Conservation (phyloP, 164 flowering plant species). For the Vitis rupestris region DNA sequence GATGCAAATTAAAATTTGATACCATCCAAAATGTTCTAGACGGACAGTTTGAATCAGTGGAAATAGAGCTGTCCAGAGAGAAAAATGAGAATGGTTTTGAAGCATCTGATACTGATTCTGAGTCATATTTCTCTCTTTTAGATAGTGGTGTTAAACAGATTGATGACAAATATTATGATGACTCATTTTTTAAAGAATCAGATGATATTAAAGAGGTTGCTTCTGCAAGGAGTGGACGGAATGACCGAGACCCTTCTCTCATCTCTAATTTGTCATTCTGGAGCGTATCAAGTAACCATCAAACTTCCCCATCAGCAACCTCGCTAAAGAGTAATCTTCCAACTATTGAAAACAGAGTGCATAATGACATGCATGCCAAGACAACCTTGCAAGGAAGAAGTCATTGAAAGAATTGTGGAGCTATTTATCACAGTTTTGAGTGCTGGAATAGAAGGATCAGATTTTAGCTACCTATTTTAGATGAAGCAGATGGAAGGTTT, state of each 20-base stretch:
- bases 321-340: no score
- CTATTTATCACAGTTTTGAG: no score
- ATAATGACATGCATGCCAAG: no score
- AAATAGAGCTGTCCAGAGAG: constrained; percentile 42
- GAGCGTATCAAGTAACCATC: no score
- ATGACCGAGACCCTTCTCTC: constrained; percentile 41
- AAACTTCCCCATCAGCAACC: no score
- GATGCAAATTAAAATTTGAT: constrained; percentile 66
- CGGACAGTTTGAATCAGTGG: constrained; percentile 44
- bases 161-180: constrained; percentile 51
- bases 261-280: no score
- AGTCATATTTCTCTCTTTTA: constrained; percentile 52
- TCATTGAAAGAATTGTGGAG: no score
- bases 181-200: constrained; percentile 49
- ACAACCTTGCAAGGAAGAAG: no score
- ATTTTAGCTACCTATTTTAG: no score
- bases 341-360: no score
- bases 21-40: constrained; percentile 67
- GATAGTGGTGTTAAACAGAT: constrained; percentile 41
- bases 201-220: constrained; percentile 54
- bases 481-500: no score
- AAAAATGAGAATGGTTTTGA: constrained; percentile 43
- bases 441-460: no score
- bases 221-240: constrained; percentile 60
- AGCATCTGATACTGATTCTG: constrained; percentile 60